Percentiles rank a stretch among this genome's conserved stretches.
Conservation (phyloP, 1,284 basidiomycete species). For the Schizophyllum amplum region DNA sequence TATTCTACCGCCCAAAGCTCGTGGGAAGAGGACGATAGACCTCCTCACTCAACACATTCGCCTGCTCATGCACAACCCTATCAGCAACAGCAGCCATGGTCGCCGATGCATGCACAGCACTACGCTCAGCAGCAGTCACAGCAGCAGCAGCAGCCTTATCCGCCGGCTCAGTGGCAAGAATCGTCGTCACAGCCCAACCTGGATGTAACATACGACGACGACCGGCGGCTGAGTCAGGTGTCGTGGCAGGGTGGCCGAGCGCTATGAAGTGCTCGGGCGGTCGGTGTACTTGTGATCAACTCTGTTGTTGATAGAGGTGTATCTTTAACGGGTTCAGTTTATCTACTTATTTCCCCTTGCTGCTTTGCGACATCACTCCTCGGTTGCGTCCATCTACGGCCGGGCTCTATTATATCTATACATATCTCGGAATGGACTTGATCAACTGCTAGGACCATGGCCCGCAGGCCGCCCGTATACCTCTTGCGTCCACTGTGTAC, state of each 20-base stretch:
- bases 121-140: conserved; percentile 13
- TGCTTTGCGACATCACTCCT: not conserved
- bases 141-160: conserved; percentile 11
- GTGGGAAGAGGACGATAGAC: conserved; percentile 24
- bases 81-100: conserved; percentile 1
- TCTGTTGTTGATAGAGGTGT: conserved; percentile 7
- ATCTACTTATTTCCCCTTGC: not conserved
- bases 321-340: conserved; percentile 1
- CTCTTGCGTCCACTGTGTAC: not conserved
- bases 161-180: conserved; percentile 3
- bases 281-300: not conserved
- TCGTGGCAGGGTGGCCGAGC: conserved; percentile 37
- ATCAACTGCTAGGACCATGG: not conserved
- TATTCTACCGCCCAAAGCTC: conserved; percentile 38
- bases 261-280: conserved; percentile 21
- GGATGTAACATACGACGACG: conserved; percentile 9
- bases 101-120: conserved; percentile 5
- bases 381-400: not conserved
- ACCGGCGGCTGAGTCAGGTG: conserved; percentile 24
- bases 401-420: not conserved
- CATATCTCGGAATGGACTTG: not conserved
- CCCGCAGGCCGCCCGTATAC: too few relatives aligned
- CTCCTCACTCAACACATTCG: conserved; percentile 7
- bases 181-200: not conserved
- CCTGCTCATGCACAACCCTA: not conserved